Evolutionary conservation across 108 stramenopile species (phyloP), one percentile per base, ranked within the genome.

Genomic region (Schizochytrium sp.): DNA sequence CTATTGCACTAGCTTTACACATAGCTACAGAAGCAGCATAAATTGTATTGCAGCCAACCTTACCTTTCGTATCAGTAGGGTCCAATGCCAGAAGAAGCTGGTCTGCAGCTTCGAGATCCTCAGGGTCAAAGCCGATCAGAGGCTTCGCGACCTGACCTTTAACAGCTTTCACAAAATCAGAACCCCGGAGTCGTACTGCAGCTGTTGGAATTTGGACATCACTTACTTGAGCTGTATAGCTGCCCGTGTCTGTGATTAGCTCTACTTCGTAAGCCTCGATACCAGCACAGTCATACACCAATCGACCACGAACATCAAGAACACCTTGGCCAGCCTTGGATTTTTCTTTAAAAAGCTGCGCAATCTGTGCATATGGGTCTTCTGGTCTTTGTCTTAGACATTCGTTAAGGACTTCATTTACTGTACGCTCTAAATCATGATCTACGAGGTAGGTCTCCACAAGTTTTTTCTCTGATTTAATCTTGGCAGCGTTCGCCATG

Each of bases 1-100:
- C 53, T 1, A 55, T 83, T 8, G 76, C 53, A 56, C 76, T 28
- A 38, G 76, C 76, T 10, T 55, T 49, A 53, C 76, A 83, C 47
- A 83, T 83, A n/a, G 76, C 76, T 13, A 83, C 76, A 17, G 76
- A 83, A 0, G 76, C n/a, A 10, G 76, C 76, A 42, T 83, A 83
- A 47, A 83, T 10, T 1, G 76, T 83, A 28, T 83, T 83, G 50
- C 50, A 49, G 1, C 76, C 76, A 49, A 83, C 15, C 53, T 83
- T 55, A 2, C 15, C 2, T 42, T 83, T 83, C 10, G 10, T 12
- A n/a, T 83, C 76, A 7, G 76, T 19, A 5, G 47, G 10, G 53
- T 83, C 76, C 28, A 83, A 40, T 12, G 76, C 76, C 50, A 83
- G 76, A 49, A 83, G 53, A 13, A 40, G 38, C 76, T 83, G 76